phyloP scores from a whole-genome alignment of 129 eudicot genomes.

The Helichrysum umbraculigerum region DNA sequence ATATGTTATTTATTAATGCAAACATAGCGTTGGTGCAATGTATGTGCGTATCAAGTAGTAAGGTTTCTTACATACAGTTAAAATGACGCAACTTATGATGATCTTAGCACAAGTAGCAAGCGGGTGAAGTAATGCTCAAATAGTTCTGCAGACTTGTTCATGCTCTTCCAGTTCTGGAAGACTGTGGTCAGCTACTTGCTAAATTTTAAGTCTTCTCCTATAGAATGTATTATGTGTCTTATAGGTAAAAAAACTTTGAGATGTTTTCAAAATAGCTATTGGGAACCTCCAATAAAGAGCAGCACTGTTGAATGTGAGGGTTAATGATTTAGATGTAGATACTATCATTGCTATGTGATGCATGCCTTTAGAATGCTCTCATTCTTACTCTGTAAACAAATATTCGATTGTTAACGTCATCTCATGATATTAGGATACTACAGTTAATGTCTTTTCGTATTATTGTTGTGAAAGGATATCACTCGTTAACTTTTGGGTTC shows the following conservation, averaged over 20 bases:
- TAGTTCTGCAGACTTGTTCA: too few species aligned
- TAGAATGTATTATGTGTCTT: neutral
- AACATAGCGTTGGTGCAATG: neutral
- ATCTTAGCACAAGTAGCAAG: slow-evolving; percentile 18
- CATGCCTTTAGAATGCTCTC: neutral
- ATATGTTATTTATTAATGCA: neutral
- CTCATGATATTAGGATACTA: neutral
- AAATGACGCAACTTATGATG: slow-evolving; percentile 13
- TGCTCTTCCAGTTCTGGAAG: too few species aligned
- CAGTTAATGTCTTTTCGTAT: neutral
- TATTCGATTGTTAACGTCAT: neutral
- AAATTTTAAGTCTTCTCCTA: neutral
- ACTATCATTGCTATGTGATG: neutral
- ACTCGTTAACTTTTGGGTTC: neutral
- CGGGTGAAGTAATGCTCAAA: slow-evolving; percentile 4
- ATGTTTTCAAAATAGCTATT: neutral
- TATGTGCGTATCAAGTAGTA: neutral
- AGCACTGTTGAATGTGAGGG: neutral
- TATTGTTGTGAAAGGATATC: neutral
- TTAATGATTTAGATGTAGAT: slow-evolving; percentile 6
- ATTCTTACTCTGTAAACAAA: neutral
- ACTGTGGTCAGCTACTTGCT: too few species aligned
- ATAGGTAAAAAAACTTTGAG: neutral
- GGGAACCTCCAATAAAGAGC: neutral
- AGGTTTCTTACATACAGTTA: neutral